phyloP scores from a whole-genome alignment of 257 asterid genomes.

The Coffea eugenioides region DNA sequence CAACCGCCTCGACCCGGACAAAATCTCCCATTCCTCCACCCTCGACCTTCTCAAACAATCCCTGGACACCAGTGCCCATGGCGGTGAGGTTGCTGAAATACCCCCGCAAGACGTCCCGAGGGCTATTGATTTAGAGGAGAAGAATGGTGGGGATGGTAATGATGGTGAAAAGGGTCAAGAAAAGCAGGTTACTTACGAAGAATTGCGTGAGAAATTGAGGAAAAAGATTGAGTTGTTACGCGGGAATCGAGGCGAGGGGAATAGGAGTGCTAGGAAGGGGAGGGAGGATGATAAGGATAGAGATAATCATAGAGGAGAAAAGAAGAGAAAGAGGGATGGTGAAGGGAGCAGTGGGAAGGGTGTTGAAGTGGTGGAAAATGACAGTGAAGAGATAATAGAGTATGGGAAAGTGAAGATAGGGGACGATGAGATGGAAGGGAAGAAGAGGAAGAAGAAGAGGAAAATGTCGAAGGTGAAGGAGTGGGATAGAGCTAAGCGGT shows the following conservation, averaged over 20 bases:
- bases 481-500: conserved; percentile 55
- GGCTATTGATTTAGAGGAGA: conserved; percentile 34
- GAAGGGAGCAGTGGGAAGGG: conserved; percentile 32
- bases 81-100: not conserved
- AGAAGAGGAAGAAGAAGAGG: conserved; percentile 53
- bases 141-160: conserved; percentile 18
- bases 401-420: conserved; percentile 75
- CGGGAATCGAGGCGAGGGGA: conserved; percentile 66
- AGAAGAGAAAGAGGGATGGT: conserved; percentile 45
- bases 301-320: conserved; percentile 19
- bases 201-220: conserved; percentile 55
- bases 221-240: conserved; percentile 58
- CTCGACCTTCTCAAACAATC: conserved; percentile 47
- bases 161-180: conserved; percentile 20
- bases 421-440: conserved; percentile 44
- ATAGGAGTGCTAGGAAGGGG: conserved; percentile 25
- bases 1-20: conserved; percentile 78
- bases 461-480: conserved; percentile 58
- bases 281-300: conserved; percentile 25
- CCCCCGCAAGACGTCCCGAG: not conserved
- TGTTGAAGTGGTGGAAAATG: conserved; percentile 27
- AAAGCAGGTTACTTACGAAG: conserved; percentile 68
- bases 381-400: conserved; percentile 51
- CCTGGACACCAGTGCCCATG: conserved; percentile 6
- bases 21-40: conserved; percentile 48